Base-by-base conservation (phyloP, 139 green algal species). In the Raphidocelis subcapitata region DNA sequence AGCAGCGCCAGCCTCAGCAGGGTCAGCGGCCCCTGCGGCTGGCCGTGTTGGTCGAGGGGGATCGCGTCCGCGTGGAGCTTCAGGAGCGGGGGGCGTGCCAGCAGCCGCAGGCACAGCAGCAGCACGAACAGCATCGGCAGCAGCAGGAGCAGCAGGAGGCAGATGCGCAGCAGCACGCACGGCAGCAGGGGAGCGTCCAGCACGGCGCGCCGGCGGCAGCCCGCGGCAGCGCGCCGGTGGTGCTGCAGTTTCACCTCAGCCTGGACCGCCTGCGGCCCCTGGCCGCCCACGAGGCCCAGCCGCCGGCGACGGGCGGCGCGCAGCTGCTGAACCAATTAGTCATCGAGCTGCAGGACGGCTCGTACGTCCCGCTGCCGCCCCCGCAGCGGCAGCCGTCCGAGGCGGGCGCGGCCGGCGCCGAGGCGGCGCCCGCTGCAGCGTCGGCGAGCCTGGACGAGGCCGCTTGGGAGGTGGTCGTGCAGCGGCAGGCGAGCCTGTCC, bases 101-200 rank as follows among this genome's bases (percentile, higher is more conserved):
- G 16, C 41, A 49, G n/a, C n/a, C 41, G 41, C 41, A 62, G 26
- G 10, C 5, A 14, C 55, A 62, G 55, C 24, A 62, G 55, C 10
- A 62, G 55, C n/a, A 28, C 26, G 37, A 46, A 35, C 33, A 49
- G 67, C 49, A 65, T 28, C 33, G 51, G 66, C 51, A 51, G 66
- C 28, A 51, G 66, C 66, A 69, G 37, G 24, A 57, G 65, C 65
- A 71, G 5, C 21, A 29, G 31, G 37, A 14, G 18, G 35, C 26
- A 37, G 31, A 10, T 41, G 31, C 5, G 18, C 28, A 18, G 18
- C 55, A 28, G 23, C 65, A 29, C n/a, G 36, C 21, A 41, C 47
- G 28, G 65, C 47, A 31, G 41, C 65, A 47, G 65, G 31, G 54
- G 3, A 8, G 26, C 14, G 24, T 12, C 10, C 26, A 35, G n/a